phyloP scores from a whole-genome alignment of 2,329 filamentous ascomycete genomes.

The Ophiostoma sp. region DNA sequence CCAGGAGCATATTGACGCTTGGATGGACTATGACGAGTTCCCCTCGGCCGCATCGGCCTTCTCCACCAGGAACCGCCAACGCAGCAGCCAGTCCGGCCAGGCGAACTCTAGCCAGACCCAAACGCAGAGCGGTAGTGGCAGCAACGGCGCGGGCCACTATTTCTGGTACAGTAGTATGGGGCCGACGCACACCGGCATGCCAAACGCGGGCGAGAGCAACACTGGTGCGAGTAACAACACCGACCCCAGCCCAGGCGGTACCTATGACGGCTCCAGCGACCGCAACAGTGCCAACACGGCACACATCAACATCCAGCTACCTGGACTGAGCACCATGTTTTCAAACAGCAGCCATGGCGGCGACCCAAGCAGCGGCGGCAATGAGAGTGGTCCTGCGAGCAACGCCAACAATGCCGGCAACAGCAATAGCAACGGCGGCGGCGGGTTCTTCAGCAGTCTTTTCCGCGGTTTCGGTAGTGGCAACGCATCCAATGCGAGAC shows the following conservation, averaged over 20 bases:
- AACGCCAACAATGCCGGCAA: not conserved
- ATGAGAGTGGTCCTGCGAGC: not conserved
- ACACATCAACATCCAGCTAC: conserved; percentile 1
- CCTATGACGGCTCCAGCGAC: not conserved
- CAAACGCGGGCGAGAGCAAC: not conserved
- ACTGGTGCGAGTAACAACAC: not conserved
- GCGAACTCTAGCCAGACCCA: not conserved
- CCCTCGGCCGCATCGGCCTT: not conserved
- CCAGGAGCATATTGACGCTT: conserved; percentile 13
- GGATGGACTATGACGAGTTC: conserved; percentile 3
- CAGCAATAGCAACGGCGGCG: not conserved
- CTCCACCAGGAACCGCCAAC: not conserved
- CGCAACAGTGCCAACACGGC: not conserved
- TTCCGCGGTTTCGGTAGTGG: not conserved
- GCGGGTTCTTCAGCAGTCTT: not conserved
- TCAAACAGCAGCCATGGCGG: not conserved
- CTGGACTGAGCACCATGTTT: not conserved
- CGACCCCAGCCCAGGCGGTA: not conserved
- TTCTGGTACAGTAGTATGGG: conserved; percentile 18
- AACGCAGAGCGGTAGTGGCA: conserved; percentile 1
- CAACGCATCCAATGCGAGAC: conserved; percentile 13
- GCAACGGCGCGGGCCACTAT: not conserved
- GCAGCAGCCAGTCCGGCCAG: not conserved
- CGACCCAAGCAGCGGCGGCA: not conserved
- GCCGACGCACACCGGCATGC: not conserved